phyloP scores from a whole-genome alignment of 192 early-diverging fungal species.

The Dispira parvispora region DNA sequence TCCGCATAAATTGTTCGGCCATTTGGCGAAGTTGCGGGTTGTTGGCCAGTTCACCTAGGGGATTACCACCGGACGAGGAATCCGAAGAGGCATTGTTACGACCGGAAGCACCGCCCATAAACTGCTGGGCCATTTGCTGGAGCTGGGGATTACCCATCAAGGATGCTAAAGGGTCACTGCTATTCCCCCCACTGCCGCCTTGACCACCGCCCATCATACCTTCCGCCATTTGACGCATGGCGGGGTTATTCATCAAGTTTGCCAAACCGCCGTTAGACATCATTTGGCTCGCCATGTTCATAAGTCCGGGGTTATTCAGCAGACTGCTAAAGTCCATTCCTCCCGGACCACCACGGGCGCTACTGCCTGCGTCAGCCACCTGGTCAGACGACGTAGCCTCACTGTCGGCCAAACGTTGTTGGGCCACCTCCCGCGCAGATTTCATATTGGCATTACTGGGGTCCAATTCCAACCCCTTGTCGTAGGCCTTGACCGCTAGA shows the following conservation, averaged over 20 bases:
- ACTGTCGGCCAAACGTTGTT: conserved; percentile 27
- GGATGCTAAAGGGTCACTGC: conserved; percentile 16
- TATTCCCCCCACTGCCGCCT: conserved; percentile 5
- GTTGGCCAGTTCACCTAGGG: background rate
- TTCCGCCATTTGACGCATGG: conserved; percentile 52
- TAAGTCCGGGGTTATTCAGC: conserved; percentile 86
- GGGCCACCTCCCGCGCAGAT: conserved; percentile 51
- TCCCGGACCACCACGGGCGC: conserved; percentile 40
- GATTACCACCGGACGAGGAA: conserved; percentile 10
- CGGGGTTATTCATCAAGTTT: conserved; percentile 82
- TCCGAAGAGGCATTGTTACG: background rate
- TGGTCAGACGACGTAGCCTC: background rate
- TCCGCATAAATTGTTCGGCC: conserved; percentile 20
- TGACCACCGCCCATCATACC: conserved; percentile 22
- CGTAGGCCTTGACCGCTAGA: conserved; percentile 79
- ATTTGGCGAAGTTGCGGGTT: conserved; percentile 22
- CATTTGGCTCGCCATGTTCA: conserved; percentile 91
- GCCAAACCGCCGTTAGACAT: conserved; percentile 70
- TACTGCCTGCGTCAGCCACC: conserved; percentile 11
- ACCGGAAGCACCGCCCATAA: background rate
- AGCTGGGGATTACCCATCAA: conserved; percentile 23
- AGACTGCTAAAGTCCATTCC: conserved; percentile 66
- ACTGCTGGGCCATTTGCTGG: conserved; percentile 14
- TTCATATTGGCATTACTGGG: conserved; percentile 69
- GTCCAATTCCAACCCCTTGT: conserved; percentile 72